Evolutionary conservation across 331 rosid genomes (phyloP).

Genomic region (Malus hybrid): DNA sequence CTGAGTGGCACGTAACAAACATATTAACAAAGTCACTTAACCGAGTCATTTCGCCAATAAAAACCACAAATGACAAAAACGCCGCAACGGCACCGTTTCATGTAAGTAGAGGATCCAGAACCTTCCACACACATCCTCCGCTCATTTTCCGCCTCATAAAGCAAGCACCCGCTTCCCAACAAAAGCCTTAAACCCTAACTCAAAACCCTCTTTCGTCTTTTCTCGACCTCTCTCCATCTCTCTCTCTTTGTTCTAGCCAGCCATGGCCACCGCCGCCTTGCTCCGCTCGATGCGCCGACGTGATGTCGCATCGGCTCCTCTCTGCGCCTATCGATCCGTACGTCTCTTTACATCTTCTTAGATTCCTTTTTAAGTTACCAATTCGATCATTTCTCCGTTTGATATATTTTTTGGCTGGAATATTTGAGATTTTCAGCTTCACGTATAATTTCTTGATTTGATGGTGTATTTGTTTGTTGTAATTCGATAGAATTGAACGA

Average conservation of each 20-base stretch:
- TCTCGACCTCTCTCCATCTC: background rate
- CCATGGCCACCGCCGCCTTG: conserved; percentile 69
- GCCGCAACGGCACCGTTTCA: background rate
- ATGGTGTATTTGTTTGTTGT: background rate
- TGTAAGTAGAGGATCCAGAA: conserved; percentile 24
- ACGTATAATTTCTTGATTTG: background rate
- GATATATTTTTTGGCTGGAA: background rate
- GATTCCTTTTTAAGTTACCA: background rate
- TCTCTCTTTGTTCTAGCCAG: background rate
- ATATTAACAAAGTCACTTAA: background rate
- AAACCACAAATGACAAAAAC: background rate
- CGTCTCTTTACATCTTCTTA: background rate
- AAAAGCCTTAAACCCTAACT: conserved; percentile 65
- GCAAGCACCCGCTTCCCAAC: background rate
- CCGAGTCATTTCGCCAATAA: background rate
- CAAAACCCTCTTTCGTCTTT: background rate
- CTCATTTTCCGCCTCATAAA: conserved; percentile 10
- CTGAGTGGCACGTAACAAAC: no score
- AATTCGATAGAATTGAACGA: background rate
- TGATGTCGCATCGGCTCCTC: conserved; percentile 51
- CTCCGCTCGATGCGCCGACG: conserved; percentile 77
- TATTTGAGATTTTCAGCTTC: background rate
- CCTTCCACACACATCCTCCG: conserved; percentile 20
- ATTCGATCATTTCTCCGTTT: background rate
- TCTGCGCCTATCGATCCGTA: conserved; percentile 64